Percentiles rank a stretch among this genome's conserved stretches.
Evolutionary conservation across 371 early-diverging fungal genomes (phyloP).

Genomic region (Choanephora cucurbitarum): DNA sequence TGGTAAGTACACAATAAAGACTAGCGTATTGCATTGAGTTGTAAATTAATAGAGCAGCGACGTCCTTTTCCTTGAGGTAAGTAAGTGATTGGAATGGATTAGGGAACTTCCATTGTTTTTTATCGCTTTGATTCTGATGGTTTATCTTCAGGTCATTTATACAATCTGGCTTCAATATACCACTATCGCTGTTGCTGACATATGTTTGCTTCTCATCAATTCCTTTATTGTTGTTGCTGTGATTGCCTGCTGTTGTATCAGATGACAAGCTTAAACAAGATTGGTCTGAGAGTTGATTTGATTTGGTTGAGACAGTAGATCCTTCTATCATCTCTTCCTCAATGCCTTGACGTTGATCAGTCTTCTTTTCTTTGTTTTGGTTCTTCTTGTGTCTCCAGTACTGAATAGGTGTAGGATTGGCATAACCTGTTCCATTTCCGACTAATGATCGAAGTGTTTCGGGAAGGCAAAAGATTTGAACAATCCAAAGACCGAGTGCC

Average conservation of each 20-base stretch:
- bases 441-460: slow-evolving; percentile 56
- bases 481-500: slow-evolving; percentile 16
- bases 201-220: background rate
- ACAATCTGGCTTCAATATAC: background rate
- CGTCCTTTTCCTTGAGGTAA: slow-evolving; percentile 39
- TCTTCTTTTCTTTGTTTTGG: background rate
- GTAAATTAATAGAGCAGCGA: slow-evolving; percentile 27
- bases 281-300: background rate
- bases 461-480: slow-evolving; percentile 27
- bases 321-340: background rate
- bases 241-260: background rate
- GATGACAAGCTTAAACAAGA: background rate
- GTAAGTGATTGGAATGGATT: slow-evolving; percentile 26
- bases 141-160: background rate
- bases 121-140: background rate
- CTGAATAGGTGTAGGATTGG: slow-evolving; percentile 41
- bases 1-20: slow-evolving; percentile 35
- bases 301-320: background rate
- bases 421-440: slow-evolving; percentile 42
- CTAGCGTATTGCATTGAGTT: slow-evolving; percentile 40
- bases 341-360: background rate
- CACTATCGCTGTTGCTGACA: background rate
- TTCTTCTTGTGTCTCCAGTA: slow-evolving; percentile 5
- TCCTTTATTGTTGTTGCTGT: background rate
- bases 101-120: slow-evolving; percentile 7